Conservation (phyloP, 352 stramenopile species). For the Globisporangium apiculatum region DNA sequence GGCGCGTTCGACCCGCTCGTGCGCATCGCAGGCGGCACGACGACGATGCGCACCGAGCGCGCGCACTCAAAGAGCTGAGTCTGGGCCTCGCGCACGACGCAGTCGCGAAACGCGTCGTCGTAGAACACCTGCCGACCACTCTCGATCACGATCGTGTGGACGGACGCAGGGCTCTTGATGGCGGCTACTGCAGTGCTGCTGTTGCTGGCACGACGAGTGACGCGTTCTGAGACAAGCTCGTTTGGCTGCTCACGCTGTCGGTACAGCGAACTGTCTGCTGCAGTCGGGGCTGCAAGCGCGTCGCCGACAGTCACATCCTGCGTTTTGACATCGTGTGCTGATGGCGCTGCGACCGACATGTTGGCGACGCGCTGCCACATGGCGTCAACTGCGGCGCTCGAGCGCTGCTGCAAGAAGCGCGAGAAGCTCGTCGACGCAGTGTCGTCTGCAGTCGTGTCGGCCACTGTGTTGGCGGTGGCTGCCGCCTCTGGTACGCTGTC, state of each 20-base stretch:
- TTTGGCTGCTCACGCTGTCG: too few species aligned
- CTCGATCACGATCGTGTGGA: slow-evolving; percentile 25
- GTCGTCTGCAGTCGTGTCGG: background rate
- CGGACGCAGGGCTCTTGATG: too few species aligned
- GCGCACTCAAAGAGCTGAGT: slow-evolving; percentile 13
- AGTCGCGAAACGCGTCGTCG: slow-evolving; percentile 39
- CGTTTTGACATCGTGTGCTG: slow-evolving; percentile 27
- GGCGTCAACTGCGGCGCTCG: slow-evolving; percentile 25
- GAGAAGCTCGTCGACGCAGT: slow-evolving; percentile 5
- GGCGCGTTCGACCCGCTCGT: background rate
- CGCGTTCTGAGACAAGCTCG: too few species aligned
- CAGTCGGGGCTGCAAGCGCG: too few species aligned
- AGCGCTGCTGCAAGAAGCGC: slow-evolving; percentile 10
- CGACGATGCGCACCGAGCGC: slow-evolving; percentile 25
- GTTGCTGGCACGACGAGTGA: background rate
- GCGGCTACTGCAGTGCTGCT: background rate
- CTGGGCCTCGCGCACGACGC: slow-evolving; percentile 25
- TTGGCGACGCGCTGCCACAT: slow-evolving; percentile 53
- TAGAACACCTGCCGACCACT: slow-evolving; percentile 38
- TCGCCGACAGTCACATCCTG: slow-evolving; percentile 3
- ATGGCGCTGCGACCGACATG: slow-evolving; percentile 16
- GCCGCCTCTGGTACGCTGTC: background rate
- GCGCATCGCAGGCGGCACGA: slow-evolving; percentile 11
- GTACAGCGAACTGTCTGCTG: too few species aligned
- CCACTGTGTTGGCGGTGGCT: background rate